These are phyloP conservation scores for Aureobasidium sp. DNA, from an alignment of 2,329 filamentous ascomycete genomes.

Conservation along the genomic window DNA sequence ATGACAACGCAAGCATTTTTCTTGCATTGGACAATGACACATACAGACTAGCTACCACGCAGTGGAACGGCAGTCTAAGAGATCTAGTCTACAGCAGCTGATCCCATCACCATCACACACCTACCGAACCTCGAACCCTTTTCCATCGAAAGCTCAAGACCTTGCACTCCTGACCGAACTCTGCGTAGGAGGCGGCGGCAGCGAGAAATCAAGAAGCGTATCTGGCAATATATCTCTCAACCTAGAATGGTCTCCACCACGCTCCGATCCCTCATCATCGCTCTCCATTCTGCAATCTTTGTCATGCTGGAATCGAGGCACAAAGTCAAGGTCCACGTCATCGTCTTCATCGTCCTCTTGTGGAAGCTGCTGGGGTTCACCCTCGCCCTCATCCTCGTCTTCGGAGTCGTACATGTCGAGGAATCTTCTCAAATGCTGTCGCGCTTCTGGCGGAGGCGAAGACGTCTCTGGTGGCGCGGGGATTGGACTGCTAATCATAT, in stretches of 20 bases:
- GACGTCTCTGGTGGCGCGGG: conserved; percentile 1
- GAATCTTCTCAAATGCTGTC: background rate
- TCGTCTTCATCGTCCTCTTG: background rate
- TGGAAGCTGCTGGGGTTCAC: background rate
- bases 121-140: too few relatives aligned
- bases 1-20: too few relatives aligned
- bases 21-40: too few relatives aligned
- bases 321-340: conserved; percentile 6
- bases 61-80: too few relatives aligned
- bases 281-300: background rate
- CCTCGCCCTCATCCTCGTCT: background rate
- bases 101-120: too few relatives aligned
- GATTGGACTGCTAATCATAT: conserved; percentile 2
- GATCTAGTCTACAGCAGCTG: too few relatives aligned
- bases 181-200: conserved; percentile 17
- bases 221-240: conserved; percentile 17
- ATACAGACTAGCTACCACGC: too few relatives aligned
- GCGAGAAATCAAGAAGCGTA: conserved; percentile 18
- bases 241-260: background rate
- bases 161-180: conserved; percentile 9
- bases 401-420: background rate
- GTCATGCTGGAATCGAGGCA: background rate
- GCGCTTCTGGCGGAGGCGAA: conserved; percentile 6
- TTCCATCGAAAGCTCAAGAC: too few relatives aligned
- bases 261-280: background rate